Percentiles rank a stretch among this genome's conserved stretches.
phyloP scores from a whole-genome alignment of 257 asterid genomes.

The Nyctanthes arbortristis region DNA sequence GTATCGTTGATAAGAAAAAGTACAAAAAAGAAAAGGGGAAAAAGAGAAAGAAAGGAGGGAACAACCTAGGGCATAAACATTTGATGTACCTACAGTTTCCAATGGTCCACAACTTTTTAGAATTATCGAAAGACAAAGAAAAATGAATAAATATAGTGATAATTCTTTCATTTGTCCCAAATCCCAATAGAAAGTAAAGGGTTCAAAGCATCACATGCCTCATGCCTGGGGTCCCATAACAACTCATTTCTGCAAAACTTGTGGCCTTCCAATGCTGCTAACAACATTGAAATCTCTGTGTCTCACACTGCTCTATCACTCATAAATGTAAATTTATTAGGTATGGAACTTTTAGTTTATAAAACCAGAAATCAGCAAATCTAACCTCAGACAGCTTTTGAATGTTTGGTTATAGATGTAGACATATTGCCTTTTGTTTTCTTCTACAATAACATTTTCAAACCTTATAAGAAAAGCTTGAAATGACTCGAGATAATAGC shows the following conservation, averaged over 20 bases:
- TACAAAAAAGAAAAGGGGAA: background rate
- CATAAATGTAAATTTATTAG: slow-evolving; percentile 5
- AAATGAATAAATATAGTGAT: background rate
- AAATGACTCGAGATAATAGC: too few species aligned
- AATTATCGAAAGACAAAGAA: background rate
- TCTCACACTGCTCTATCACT: slow-evolving; percentile 33
- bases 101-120: background rate
- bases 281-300: slow-evolving; percentile 35
- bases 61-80: background rate
- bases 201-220: slow-evolving; percentile 36
- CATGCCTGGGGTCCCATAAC: slow-evolving; percentile 48
- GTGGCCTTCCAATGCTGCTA: slow-evolving; percentile 42
- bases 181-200: slow-evolving; percentile 14
- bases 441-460: slow-evolving; percentile 16
- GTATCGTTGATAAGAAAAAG: background rate
- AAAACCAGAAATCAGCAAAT: slow-evolving; percentile 10
- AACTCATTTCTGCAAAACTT: slow-evolving; percentile 33
- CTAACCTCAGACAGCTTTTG: slow-evolving; percentile 1
- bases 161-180: background rate
- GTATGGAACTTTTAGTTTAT: slow-evolving; percentile 1
- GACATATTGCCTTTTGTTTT: slow-evolving; percentile 21
- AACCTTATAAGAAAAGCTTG: too few species aligned
- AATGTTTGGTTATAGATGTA: slow-evolving; percentile 5
- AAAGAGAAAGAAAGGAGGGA: slow-evolving; percentile 12
- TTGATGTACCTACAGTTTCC: background rate